Base-by-base conservation (phyloP, 371 early-diverging fungal genomes). In the Chytridium lagenaria region DNA sequence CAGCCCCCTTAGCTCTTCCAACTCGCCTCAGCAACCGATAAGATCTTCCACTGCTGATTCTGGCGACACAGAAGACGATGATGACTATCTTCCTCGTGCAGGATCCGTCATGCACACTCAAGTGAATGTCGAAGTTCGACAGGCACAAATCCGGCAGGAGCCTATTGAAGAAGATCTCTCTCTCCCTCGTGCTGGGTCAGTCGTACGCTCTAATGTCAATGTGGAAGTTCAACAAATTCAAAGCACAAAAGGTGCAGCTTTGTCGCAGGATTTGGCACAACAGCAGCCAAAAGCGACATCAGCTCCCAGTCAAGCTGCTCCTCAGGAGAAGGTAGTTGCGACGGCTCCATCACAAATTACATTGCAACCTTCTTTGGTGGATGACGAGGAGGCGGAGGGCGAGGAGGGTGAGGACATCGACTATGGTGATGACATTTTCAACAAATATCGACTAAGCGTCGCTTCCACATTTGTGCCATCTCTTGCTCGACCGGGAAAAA, bases 371-470 rank as follows among this genome's bases (percentile, higher is more conserved):
- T 19, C 44, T 12, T 12, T 12, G 12, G 16, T 26, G 16, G 55
- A 7, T 5, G 26, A 12, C n/a, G 55, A 52, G 26, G 55, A 52
- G 26, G 44, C 7, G 19, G 12, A 44, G 44, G 44, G 19, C 26
- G 34, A 28, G 10, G 61, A 61, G 61, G 36, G 10, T 12, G 31
- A 34, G 61, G 61, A 61, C 3, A 23, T 12, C 5, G 61, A 37
- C 23, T 61, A 61, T 34, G 61, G 23, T 16, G 61, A 28, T 15
- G 61, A 61, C 23, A 61, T 61, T 23, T 37, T 61, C 61, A 61
- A 61, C 61, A 34, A 37, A 5, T 61, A 61, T 26, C 61, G 61
- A 22, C 30, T 61, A 12, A 61, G 61, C 36, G 26, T 61, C n/a
- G 61, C 61, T 3, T 61, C 61, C 10, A 55, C 22, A 7, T 37